phyloP scores from a whole-genome alignment of 495 filamentous ascomycete genomes.

The Penicillium herquei region DNA sequence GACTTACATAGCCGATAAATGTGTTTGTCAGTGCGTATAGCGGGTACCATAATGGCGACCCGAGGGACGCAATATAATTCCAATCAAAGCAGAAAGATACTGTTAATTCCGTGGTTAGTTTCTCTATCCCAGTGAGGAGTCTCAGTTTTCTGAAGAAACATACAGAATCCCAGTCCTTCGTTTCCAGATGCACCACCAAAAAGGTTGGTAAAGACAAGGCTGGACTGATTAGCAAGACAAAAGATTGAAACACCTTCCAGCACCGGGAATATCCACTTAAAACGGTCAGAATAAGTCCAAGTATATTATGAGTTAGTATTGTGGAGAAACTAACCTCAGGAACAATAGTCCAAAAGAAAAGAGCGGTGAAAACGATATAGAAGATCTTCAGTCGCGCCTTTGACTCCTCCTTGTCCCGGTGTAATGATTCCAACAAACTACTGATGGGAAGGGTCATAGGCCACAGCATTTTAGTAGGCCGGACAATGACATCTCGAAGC shows the following conservation, averaged over 20 bases:
- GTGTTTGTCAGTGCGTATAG: constrained; percentile 35
- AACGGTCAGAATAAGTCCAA: constrained; percentile 7
- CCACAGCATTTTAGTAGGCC: constrained; percentile 21
- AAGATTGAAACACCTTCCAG: constrained; percentile 50
- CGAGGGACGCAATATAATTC: constrained; percentile 41
- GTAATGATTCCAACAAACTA: constrained; percentile 14
- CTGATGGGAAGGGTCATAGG: constrained; percentile 16
- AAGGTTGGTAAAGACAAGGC: constrained; percentile 46
- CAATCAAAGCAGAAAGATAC: constrained; percentile 43
- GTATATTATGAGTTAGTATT: no score
- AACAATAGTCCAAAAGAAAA: constrained; percentile 45
- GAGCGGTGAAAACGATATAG: constrained; percentile 19
- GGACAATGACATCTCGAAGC: constrained; percentile 13
- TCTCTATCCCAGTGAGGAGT: neutral
- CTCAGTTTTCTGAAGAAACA: neutral
- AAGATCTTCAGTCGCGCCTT: constrained; percentile 17
- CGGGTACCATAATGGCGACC: constrained; percentile 30
- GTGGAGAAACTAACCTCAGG: constrained; percentile 43
- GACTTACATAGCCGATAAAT: constrained; percentile 34
- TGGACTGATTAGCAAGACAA: constrained; percentile 39
- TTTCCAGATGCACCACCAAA: constrained; percentile 53
- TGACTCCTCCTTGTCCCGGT: constrained; percentile 8
- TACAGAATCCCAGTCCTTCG: constrained; percentile 36
- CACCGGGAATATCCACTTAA: constrained; percentile 36
- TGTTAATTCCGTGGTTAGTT: neutral